Conservation (phyloP, 2,329 filamentous ascomycete genomes). For the Aspergillus sp. region DNA sequence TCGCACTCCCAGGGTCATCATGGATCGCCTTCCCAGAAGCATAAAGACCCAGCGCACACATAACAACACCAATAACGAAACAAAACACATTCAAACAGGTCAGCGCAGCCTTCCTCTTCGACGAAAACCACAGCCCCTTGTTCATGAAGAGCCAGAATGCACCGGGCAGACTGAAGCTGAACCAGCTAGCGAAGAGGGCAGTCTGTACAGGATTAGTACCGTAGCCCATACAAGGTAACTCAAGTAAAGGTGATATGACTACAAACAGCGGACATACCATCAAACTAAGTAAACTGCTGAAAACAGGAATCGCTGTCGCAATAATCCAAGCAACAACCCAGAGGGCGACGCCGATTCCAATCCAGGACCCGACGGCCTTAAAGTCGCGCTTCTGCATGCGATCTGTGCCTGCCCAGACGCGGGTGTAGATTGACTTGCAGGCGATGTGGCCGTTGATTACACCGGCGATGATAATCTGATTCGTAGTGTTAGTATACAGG, state of each 20-base stretch:
- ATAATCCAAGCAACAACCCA: slow-evolving; percentile 68
- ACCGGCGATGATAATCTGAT: slow-evolving; percentile 64
- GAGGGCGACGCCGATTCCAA: slow-evolving; percentile 53
- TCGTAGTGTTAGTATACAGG: neutral
- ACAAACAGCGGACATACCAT: slow-evolving; percentile 41
- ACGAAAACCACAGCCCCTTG: slow-evolving; percentile 29
- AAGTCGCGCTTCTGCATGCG: slow-evolving; percentile 53
- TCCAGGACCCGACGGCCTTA: slow-evolving; percentile 58
- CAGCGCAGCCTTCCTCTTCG: slow-evolving; percentile 29
- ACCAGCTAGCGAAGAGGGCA: slow-evolving; percentile 67
- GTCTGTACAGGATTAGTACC: slow-evolving; percentile 21
- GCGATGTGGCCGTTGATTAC: slow-evolving; percentile 70
- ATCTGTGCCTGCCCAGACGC: slow-evolving; percentile 61
- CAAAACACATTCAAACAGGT: slow-evolving; percentile 25
- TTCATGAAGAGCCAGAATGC: slow-evolving; percentile 42
- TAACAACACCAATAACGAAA: slow-evolving; percentile 23
- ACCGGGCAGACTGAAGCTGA: slow-evolving; percentile 49
- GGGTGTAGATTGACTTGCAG: slow-evolving; percentile 64
- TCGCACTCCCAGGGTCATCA: slow-evolving; percentile 29
- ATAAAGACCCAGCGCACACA: slow-evolving; percentile 35
- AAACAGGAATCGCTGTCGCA: slow-evolving; percentile 68
- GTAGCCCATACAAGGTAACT: too few species aligned
- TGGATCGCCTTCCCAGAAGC: slow-evolving; percentile 35
- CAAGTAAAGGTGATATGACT: too few species aligned
- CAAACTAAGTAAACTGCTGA: slow-evolving; percentile 65